A percentile compares a stretch with the other conserved stretches of the same genome.
Conservation (phyloP, 2,329 filamentous ascomycete species). For the Fusarium acutatum region DNA sequence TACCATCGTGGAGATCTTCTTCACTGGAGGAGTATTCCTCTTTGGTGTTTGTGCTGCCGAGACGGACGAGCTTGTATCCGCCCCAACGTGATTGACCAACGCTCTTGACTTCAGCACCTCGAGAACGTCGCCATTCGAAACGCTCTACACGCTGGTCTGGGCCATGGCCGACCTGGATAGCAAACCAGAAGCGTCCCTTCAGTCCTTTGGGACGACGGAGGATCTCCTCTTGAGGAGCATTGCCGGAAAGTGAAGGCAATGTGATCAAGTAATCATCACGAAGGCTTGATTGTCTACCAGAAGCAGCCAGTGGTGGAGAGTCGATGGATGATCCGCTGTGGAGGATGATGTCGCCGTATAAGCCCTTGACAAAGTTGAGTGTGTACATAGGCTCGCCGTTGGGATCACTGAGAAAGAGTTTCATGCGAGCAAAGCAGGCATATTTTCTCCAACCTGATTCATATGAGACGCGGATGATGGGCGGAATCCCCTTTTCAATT, state of each 20-base stretch:
- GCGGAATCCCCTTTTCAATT: conserved; percentile 4
- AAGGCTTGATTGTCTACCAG: neutral
- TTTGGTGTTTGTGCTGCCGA: conserved; percentile 15
- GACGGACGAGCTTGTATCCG: conserved; percentile 40
- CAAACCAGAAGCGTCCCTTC: conserved; percentile 35
- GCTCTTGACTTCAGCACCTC: conserved; percentile 31
- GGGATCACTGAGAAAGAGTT: conserved; percentile 19
- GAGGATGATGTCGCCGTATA: conserved; percentile 27
- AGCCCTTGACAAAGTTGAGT: conserved; percentile 12
- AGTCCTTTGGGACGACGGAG: conserved; percentile 11
- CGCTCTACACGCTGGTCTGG: conserved; percentile 8
- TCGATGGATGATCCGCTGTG: conserved; percentile 22
- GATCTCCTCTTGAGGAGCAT: conserved; percentile 10
- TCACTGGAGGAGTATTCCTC: conserved; percentile 10
- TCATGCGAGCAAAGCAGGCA: neutral
- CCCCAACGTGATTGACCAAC: conserved; percentile 22
- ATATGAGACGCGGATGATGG: conserved; percentile 20
- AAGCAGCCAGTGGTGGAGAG: conserved; percentile 8
- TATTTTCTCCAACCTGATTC: conserved; percentile 12
- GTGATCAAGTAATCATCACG: conserved; percentile 21
- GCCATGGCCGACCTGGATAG: conserved; percentile 25
- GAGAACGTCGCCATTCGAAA: conserved; percentile 39
- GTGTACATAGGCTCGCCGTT: conserved; percentile 19
- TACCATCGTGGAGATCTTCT: neutral
- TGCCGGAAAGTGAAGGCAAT: conserved; percentile 8